Percentiles rank a stretch among this genome's conserved stretches.
phyloP scores from a whole-genome alignment of 805 yeast species.

The Hanseniaspora taiwanica region DNA sequence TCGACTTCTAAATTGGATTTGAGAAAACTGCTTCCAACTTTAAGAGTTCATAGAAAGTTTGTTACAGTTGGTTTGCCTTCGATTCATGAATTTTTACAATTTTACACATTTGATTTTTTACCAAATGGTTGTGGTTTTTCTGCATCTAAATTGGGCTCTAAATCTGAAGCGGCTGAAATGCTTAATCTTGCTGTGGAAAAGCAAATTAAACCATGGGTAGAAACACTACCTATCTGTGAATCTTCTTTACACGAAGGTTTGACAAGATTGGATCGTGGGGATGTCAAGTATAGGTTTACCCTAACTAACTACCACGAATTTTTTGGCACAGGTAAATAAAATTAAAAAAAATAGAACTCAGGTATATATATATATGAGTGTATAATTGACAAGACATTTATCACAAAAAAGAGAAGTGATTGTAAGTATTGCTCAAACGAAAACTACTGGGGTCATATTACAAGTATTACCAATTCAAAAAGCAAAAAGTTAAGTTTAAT shows the following conservation, averaged over 20 bases:
- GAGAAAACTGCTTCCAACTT: conserved; percentile 31
- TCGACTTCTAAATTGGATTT: conserved; percentile 38
- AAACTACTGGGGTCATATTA: too few relatives aligned
- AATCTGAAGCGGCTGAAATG: conserved; percentile 53
- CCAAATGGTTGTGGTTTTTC: conserved; percentile 37
- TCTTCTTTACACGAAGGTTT: conserved; percentile 42
- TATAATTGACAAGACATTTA: too few relatives aligned
- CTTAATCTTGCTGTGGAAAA: conserved; percentile 49
- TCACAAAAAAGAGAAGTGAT: too few relatives aligned
- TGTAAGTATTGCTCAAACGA: too few relatives aligned
- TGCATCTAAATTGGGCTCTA: conserved; percentile 48
- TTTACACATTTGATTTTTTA: conserved; percentile 41
- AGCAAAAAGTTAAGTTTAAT: too few relatives aligned
- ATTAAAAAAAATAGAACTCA: too few relatives aligned
- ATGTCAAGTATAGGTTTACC: conserved; percentile 52
- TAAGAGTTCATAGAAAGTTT: conserved; percentile 47
- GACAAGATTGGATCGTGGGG: conserved; percentile 39
- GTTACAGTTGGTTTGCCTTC: conserved; percentile 59
- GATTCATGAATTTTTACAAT: conserved; percentile 25
- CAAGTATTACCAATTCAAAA: too few relatives aligned
- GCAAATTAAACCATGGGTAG: conserved; percentile 49
- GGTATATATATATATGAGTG: too few relatives aligned
- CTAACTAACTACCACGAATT: conserved; percentile 37
- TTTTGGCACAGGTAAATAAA: conserved; percentile 20
- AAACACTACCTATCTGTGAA: conserved; percentile 40